Evolutionary conservation across 306 rosid species (phyloP).

Genomic region (Gastrolobium villosum): DNA sequence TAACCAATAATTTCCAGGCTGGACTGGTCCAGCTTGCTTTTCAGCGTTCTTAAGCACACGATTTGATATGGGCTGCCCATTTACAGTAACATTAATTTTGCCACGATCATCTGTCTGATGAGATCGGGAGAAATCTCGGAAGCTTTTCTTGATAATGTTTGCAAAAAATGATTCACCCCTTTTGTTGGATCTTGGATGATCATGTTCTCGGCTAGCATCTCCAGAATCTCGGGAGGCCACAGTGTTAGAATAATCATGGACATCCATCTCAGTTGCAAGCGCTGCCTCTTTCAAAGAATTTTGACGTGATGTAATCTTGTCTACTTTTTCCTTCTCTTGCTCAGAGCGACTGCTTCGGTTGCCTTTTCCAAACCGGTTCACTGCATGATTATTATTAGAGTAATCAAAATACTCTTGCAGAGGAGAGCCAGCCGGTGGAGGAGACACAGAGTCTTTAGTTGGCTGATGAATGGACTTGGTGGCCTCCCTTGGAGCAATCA

Average conservation of each 20-base stretch:
- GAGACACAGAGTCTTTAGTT: constrained; percentile 60
- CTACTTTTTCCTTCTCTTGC: constrained; percentile 78
- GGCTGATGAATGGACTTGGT: constrained; percentile 58
- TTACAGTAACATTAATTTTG: constrained; percentile 71
- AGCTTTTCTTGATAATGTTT: constrained; percentile 91
- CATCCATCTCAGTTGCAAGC: constrained; percentile 94
- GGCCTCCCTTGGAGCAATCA: constrained; percentile 58
- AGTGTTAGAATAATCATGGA: constrained; percentile 79
- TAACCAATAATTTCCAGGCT: constrained; percentile 95
- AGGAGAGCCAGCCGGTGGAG: constrained; percentile 89
- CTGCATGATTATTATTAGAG: constrained; percentile 66
- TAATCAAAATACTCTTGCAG: constrained; percentile 80
- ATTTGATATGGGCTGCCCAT: constrained; percentile 75
- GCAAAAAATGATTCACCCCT: constrained; percentile 90
- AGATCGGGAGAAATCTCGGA: constrained; percentile 76
- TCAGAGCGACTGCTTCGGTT: constrained; percentile 92
- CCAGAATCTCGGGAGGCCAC: constrained; percentile 78
- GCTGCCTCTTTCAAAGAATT: constrained; percentile 86
- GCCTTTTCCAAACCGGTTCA: constrained; percentile 77
- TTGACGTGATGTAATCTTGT: constrained; percentile 76
- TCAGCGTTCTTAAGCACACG: constrained; percentile 87
- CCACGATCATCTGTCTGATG: constrained; percentile 69
- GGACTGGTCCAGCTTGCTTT: constrained; percentile 88
- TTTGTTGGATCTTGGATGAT: constrained; percentile 67
- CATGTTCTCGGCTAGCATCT: constrained; percentile 73